Evolutionary conservation across 169 alveolate genomes (phyloP).

Genomic region (Cryptosporidium xiaoi): DNA sequence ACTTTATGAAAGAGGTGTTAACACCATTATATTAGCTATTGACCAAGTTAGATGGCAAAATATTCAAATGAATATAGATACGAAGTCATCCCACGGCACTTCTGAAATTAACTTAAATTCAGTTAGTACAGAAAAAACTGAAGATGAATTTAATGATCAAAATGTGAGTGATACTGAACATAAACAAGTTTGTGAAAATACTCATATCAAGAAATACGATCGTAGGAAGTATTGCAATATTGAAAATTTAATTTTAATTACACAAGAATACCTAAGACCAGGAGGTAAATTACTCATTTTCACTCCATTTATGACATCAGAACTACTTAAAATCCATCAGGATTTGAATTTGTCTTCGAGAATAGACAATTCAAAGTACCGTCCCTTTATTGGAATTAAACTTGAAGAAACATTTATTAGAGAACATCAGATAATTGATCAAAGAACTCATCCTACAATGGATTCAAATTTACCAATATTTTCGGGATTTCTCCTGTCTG

Average conservation of each 20-base stretch:
- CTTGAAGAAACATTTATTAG: conserved; percentile 69
- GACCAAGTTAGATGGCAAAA: conserved; percentile 54
- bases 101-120: background rate
- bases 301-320: conserved; percentile 69
- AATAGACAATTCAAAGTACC: conserved; percentile 30
- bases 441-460: conserved; percentile 74
- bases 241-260: conserved; percentile 4
- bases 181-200: background rate
- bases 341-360: conserved; percentile 45
- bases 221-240: conserved; percentile 9
- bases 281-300: conserved; percentile 54
- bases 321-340: conserved; percentile 57
- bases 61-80: background rate
- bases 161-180: background rate
- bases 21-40: conserved; percentile 36
- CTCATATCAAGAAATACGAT: background rate
- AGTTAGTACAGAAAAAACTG: background rate
- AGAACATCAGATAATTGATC: conserved; percentile 60
- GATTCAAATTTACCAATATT: conserved; percentile 69
- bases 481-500: conserved; percentile 65
- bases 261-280: conserved; percentile 66
- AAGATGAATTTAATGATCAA: background rate
- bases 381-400: conserved; percentile 53
- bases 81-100: background rate
- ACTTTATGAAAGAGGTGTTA: conserved; percentile 39